phyloP scores from a whole-genome alignment of 2,329 filamentous ascomycete species.

The Colletotrichum navitas region DNA sequence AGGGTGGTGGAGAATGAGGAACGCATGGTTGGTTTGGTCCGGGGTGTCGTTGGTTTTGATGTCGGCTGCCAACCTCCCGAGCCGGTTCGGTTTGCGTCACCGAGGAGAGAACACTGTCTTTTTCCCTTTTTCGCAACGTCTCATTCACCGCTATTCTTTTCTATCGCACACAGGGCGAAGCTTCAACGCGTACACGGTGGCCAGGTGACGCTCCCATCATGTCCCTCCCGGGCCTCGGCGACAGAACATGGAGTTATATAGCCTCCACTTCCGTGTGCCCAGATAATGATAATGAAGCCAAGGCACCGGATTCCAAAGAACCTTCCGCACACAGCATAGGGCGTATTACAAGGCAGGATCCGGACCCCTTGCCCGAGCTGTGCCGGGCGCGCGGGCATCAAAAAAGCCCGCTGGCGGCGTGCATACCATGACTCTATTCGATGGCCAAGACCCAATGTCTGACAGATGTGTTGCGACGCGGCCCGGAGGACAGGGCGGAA shows the following conservation, averaged over 20 bases:
- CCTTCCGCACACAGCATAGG: constrained; percentile 19
- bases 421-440: neutral
- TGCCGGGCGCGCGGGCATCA: neutral
- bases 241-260: neutral
- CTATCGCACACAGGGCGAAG: neutral
- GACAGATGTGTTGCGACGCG: neutral
- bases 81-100: neutral
- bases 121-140: neutral
- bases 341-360: neutral
- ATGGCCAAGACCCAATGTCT: neutral
- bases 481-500: neutral
- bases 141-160: neutral
- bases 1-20: neutral
- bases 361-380: neutral
- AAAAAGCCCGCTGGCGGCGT: neutral
- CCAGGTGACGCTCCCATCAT: neutral
- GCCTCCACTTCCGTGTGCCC: neutral
- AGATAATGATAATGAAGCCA: neutral
- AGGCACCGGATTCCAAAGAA: neutral
- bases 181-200: neutral
- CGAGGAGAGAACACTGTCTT: neutral
- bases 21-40: neutral
- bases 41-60: neutral
- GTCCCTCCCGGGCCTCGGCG: neutral
- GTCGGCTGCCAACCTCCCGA: neutral